Conservation (phyloP, 176 grass and related monocot genomes). For the Zoysia japonica region DNA sequence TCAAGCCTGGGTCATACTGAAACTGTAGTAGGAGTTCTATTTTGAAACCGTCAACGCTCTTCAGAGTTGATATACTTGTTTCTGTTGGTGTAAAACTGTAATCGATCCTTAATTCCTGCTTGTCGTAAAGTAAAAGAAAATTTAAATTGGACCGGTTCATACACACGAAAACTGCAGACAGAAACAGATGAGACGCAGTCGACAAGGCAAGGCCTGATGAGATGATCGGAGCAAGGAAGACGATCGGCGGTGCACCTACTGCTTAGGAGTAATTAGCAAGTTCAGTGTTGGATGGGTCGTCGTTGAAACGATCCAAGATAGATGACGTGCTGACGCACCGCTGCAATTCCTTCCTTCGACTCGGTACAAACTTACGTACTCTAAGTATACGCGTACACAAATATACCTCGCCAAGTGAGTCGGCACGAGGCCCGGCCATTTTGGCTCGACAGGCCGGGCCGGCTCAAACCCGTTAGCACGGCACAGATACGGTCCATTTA, state of each 20-base stretch:
- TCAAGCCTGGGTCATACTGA: not conserved
- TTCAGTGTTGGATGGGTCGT: not conserved
- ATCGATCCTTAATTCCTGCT: not conserved
- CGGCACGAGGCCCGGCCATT: too few species aligned
- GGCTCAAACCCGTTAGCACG: too few species aligned
- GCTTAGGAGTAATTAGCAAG: not conserved
- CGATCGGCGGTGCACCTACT: not conserved
- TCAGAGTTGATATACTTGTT: not conserved
- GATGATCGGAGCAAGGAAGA: not conserved
- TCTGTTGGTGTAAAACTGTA: not conserved
- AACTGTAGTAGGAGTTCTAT: not conserved
- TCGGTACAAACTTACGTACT: not conserved
- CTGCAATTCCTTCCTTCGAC: not conserved
- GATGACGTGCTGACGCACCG: not conserved
- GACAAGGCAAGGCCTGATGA: not conserved
- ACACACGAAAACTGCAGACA: not conserved
- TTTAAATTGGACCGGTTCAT: not conserved
- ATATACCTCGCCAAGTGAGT: too few species aligned
- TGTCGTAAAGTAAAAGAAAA: not conserved
- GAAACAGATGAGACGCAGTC: not conserved
- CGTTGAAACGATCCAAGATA: constrained; percentile 16
- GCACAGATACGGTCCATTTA: too few species aligned
- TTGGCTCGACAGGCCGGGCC: too few species aligned
- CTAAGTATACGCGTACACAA: too few species aligned
- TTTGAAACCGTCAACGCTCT: not conserved